Conservation (phyloP, 78 protist genomes). For the Dictyostelium brefeldianum region DNA sequence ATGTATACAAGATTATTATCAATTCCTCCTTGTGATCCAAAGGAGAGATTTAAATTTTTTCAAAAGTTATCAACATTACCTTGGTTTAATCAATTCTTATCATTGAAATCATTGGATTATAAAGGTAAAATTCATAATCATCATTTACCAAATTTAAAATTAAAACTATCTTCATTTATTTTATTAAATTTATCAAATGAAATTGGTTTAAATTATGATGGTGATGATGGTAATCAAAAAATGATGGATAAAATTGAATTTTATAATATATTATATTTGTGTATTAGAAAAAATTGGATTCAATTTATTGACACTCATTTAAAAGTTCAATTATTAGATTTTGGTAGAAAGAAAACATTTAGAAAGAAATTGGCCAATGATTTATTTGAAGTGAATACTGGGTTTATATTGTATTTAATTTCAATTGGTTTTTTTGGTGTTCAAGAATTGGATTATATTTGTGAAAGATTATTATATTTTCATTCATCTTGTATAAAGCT, state of each 20-base stretch:
- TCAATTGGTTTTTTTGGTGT: not conserved
- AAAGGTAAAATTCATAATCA: not conserved
- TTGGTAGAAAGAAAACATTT: not conserved
- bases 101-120: not conserved
- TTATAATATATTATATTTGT: not conserved
- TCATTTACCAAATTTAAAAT: not conserved
- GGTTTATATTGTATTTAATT: not conserved
- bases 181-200: not conserved
- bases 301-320: not conserved
- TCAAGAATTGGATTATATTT: not conserved
- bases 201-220: not conserved
- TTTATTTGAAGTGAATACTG: not conserved
- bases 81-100: not conserved
- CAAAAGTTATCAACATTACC: not conserved
- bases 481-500: not conserved
- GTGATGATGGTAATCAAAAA: not conserved
- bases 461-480: not conserved
- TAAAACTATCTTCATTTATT: not conserved
- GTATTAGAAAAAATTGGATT: not conserved
- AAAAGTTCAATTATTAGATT: not conserved
- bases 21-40: not conserved
- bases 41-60: not conserved
- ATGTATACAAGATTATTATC: not conserved
- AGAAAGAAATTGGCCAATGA: not conserved
- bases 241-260: not conserved